Conservation (phyloP, 805 yeast genomes). For the Kockiozyma suomiensis region DNA sequence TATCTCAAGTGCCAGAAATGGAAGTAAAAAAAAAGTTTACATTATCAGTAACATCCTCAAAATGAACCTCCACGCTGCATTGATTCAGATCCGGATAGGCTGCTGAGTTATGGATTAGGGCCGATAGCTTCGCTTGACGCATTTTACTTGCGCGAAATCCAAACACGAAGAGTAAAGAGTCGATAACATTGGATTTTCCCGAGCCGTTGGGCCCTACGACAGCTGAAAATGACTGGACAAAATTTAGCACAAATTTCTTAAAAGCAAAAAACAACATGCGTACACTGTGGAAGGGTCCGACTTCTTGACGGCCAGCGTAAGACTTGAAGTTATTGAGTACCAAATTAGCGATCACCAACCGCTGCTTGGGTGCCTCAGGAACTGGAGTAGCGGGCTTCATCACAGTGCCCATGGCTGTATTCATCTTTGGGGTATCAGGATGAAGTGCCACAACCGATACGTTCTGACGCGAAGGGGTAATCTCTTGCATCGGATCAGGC, state of each 20-base stretch:
- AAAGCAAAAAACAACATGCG: slow-evolving; percentile 13
- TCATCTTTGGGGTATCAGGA: neutral
- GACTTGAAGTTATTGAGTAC: slow-evolving; percentile 88
- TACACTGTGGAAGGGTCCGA: slow-evolving; percentile 83
- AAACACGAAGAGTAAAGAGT: slow-evolving; percentile 92
- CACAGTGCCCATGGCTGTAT: neutral
- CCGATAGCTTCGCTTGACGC: slow-evolving; percentile 94
- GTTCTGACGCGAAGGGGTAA: slow-evolving; percentile 5
- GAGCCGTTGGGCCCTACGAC: slow-evolving; percentile 99
- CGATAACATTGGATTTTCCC: slow-evolving; percentile 97
- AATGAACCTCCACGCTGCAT: slow-evolving; percentile 91
- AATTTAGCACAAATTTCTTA: neutral
- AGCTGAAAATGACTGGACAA: slow-evolving; percentile 77
- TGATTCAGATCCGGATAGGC: slow-evolving; percentile 62
- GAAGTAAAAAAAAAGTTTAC: slow-evolving; percentile 9
- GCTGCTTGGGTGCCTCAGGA: slow-evolving; percentile 29
- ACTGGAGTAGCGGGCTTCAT: neutral
- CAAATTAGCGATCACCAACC: slow-evolving; percentile 75
- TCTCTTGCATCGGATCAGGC: neutral
- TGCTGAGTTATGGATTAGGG: slow-evolving; percentile 89
- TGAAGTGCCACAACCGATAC: neutral
- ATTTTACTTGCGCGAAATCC: slow-evolving; percentile 95
- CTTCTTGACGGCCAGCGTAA: slow-evolving; percentile 87
- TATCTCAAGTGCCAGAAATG: slow-evolving; percentile 36
- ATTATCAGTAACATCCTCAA: slow-evolving; percentile 69